Evolutionary conservation across 345 rosid species (phyloP), one percentile per base, ranked within the genome.

Genomic region (Noccaea caerulescens): DNA sequence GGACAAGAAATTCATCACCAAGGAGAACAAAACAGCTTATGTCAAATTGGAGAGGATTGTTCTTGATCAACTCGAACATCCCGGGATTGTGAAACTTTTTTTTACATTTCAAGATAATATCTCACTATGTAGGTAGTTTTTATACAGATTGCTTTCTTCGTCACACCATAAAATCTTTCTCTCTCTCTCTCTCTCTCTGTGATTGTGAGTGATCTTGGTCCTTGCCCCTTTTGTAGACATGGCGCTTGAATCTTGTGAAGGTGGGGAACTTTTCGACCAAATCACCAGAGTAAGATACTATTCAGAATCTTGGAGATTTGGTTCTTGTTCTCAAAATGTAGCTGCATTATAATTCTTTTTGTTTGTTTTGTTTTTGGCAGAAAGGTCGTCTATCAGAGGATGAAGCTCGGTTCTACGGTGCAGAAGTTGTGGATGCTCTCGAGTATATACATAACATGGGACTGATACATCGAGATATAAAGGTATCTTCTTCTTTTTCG

Each of bases 171-270:
- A 2, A 7, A 27, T 27, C 30, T 27, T 13, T 1, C 16, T 16
- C 2, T 64, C 18, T 23, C 52, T 37, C 12, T 57, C 37, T 46
- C 9, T 57, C n/a, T n/a, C n/a, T n/a, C n/a, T n/a, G n/a, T 47
- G 59, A 14, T 54, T 78, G 30, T 47, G 50, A 64, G 60, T 83
- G 80, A 80, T 61, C 2, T 27, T 78, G 54, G 27, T 76, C 63
- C 66, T 64, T 71, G 4, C 4, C 64, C 6, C 59, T 27, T 76
- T 79, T 80, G 75, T 72, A 94, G 99, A 89, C 59, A 91, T 94
- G 99, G 99, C 98, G 32, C 98, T 91, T 58, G 99, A 94, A 79
- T 91, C 99, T 55, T 91, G 99, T 25, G 96, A 94, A 81, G 99
- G 96, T 23, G 99, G 99, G 56, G 99, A 91, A 71, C 95, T 89